phyloP scores from a whole-genome alignment of 2,329 filamentous ascomycete species.

The Fusarium tricinctum region DNA sequence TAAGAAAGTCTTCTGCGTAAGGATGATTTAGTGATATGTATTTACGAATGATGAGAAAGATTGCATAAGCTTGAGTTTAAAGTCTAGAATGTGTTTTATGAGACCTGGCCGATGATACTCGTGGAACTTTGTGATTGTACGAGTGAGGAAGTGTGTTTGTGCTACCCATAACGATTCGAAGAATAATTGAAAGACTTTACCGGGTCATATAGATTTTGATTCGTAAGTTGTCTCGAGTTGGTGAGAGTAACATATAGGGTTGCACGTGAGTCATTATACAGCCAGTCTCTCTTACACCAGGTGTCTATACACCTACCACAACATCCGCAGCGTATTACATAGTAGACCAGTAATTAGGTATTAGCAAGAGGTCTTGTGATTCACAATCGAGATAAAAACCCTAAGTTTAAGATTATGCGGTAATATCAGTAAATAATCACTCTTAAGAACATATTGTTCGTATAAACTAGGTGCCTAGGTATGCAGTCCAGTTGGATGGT shows the following conservation, averaged over 20 bases:
- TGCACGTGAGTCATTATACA: background rate
- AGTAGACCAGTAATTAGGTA: no score
- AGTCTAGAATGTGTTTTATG: background rate
- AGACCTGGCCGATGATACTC: background rate
- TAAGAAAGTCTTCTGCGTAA: slow-evolving; percentile 31
- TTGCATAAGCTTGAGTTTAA: background rate
- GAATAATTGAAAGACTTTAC: slow-evolving; percentile 4
- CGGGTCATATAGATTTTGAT: slow-evolving; percentile 8
- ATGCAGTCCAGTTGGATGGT: background rate
- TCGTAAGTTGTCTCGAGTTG: slow-evolving; percentile 8
- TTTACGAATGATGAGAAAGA: slow-evolving; percentile 24
- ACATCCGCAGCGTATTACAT: background rate
- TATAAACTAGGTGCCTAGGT: background rate
- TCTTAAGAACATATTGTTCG: no score
- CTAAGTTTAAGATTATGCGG: background rate
- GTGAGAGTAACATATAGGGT: background rate
- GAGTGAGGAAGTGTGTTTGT: slow-evolving; percentile 2
- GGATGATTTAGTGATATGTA: slow-evolving; percentile 4
- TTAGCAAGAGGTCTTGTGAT: no score
- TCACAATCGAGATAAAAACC: background rate
- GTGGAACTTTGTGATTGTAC: background rate
- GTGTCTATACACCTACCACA: background rate
- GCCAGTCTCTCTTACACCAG: background rate
- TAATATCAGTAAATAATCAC: background rate
- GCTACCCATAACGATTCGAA: slow-evolving; percentile 17